Conservation (phyloP, 2,329 filamentous ascomycete genomes). For the Periglandula ipomoeae region DNA sequence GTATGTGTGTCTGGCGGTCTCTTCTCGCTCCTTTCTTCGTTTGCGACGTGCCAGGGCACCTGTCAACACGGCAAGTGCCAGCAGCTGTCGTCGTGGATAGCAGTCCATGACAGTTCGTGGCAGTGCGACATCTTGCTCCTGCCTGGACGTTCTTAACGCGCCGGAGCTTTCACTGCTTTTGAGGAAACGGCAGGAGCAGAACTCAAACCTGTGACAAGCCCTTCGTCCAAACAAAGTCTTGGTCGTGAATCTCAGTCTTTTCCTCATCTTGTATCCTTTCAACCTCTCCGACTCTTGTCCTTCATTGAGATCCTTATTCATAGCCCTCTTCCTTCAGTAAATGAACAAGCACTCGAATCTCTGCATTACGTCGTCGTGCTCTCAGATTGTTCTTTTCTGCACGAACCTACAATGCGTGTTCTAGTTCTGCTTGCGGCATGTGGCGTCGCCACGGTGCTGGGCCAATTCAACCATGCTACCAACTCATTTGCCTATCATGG, state of each 20-base stretch:
- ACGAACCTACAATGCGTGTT: conserved; percentile 14
- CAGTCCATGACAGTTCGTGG: too few relatives aligned
- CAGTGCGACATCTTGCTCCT: conserved; percentile 2
- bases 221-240: not conserved
- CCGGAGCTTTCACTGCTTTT: not conserved
- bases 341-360: conserved; percentile 1
- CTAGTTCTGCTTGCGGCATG: conserved; percentile 15
- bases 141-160: not conserved
- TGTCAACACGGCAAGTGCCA: conserved; percentile 1
- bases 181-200: not conserved
- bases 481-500: conserved; percentile 18
- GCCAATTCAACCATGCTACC: conserved; percentile 12
- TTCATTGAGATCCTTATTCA: conserved; percentile 8
- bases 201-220: not conserved
- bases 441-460: conserved; percentile 14
- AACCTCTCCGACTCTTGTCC: conserved; percentile 4
- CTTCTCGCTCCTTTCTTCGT: not conserved
- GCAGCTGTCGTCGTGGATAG: conserved; percentile 2
- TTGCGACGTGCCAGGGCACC: too few relatives aligned
- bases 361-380: not conserved
- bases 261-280: conserved; percentile 6
- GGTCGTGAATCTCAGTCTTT: not conserved
- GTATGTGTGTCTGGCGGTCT: too few relatives aligned
- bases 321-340: conserved; percentile 4
- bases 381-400: conserved; percentile 5